Conservation (phyloP, 2,329 filamentous ascomycete species). For the Alternaria sp. region DNA sequence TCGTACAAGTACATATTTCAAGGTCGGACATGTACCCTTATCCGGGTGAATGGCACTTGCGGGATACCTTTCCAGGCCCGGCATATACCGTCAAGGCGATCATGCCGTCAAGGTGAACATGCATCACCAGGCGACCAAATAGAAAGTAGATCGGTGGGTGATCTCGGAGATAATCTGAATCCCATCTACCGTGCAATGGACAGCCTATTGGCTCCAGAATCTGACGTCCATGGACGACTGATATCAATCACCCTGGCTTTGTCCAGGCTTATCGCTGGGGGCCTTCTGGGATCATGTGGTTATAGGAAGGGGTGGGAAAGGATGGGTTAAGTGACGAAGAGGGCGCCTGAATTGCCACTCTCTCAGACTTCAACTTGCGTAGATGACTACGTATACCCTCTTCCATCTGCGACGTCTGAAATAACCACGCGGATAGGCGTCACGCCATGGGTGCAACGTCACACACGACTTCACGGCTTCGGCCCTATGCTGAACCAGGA, state of each 20-base stretch:
- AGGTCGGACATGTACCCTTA: neutral
- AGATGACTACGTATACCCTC: constrained; percentile 2
- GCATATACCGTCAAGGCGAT: too few relatives aligned
- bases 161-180: constrained; percentile 4
- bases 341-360: neutral
- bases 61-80: constrained; percentile 2
- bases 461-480: neutral
- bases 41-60: constrained; percentile 7
- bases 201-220: neutral
- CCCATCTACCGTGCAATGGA: neutral
- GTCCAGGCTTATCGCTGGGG: neutral
- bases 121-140: neutral
- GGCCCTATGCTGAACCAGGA: constrained; percentile 4
- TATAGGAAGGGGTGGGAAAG: neutral
- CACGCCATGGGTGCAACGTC: constrained; percentile 7
- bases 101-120: neutral
- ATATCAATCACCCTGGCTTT: neutral
- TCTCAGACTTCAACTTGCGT: neutral
- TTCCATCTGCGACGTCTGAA: neutral
- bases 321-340: neutral
- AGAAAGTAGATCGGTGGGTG: neutral
- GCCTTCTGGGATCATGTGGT: constrained; percentile 1
- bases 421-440: neutral
- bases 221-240: neutral
- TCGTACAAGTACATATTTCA: neutral